Evolutionary conservation across 2,329 filamentous ascomycete genomes (phyloP), one percentile per base, ranked within the genome.

Genomic region (Cladosporium austrohemisphaericum): DNA sequence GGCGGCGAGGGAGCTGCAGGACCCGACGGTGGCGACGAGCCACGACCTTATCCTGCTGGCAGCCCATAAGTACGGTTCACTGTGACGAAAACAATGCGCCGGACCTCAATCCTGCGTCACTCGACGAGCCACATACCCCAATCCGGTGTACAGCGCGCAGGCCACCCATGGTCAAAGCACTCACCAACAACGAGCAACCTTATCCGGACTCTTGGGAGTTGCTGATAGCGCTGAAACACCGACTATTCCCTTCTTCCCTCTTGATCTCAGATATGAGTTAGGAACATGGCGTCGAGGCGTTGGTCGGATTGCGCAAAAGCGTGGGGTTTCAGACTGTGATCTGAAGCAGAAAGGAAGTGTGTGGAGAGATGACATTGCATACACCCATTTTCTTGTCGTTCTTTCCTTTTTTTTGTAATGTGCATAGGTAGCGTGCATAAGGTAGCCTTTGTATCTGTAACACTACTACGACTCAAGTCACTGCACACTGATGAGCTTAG

Each of bases 41-140:
- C 40, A 25, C 43, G 35, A 32, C 48, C 48, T 19, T 50, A 50
- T 13, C 48, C 48, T 32, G 48, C 25, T 18, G 48, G 29, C 10
- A 32, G 29, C 20, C 41, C 41, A 33, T 45, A 45, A 14, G 32
- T 16, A 13, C 6, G 16, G 16, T 19, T 18, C 5, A 36, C 16
- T 31, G 4, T n/a, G n/a, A n/a, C n/a, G n/a, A n/a, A n/a, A n/a
- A n/a, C n/a, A n/a, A n/a, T n/a, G n/a, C n/a, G n/a, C n/a, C n/a
- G n/a, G n/a, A n/a, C n/a, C n/a, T n/a, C n/a, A n/a, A n/a, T n/a
- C n/a, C n/a, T n/a, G n/a, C n/a, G n/a, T n/a, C n/a, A n/a, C n/a
- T n/a, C n/a, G n/a, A n/a, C n/a, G n/a, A n/a, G n/a, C n/a, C n/a
- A n/a, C n/a, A n/a, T n/a, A n/a, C n/a, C n/a, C n/a, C n/a, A n/a